These are phyloP conservation scores for Backusella macrospora DNA, from an alignment of 192 early-diverging fungal genomes.

Conservation along the genomic window DNA sequence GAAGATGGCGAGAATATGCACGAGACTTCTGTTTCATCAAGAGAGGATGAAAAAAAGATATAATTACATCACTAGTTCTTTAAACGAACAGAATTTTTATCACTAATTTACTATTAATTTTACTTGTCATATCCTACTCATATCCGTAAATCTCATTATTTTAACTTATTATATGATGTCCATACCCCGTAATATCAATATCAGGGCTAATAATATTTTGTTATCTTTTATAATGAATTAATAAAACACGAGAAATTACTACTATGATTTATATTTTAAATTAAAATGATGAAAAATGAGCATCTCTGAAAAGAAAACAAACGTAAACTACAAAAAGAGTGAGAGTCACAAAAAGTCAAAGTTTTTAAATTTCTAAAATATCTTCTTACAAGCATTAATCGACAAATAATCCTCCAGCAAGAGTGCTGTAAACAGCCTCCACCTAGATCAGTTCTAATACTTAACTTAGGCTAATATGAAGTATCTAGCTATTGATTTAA, in stretches of 20 bases:
- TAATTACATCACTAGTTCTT: not conserved
- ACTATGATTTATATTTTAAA: too few relatives aligned
- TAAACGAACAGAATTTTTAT: not conserved
- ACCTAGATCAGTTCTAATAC: too few relatives aligned
- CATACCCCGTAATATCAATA: not conserved
- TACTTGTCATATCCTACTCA: slow-evolving; percentile 9
- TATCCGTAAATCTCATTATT: not conserved
- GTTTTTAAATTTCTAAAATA: too few relatives aligned
- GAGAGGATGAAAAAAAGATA: slow-evolving; percentile 3
- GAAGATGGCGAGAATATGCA: not conserved
- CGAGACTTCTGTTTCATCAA: not conserved
- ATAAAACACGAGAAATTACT: not conserved
- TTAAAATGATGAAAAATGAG: too few relatives aligned
- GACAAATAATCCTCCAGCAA: too few relatives aligned
- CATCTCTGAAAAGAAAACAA: too few relatives aligned
- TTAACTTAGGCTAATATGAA: too few relatives aligned
- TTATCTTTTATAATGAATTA: not conserved
- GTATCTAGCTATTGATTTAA: too few relatives aligned
- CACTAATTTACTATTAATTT: not conserved
- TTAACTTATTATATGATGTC: slow-evolving; percentile 6
- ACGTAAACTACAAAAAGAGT: too few relatives aligned
- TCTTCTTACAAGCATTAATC: too few relatives aligned
- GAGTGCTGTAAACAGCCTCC: too few relatives aligned
- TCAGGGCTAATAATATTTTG: slow-evolving; percentile 4
- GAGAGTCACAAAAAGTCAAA: too few relatives aligned